Evolutionary conservation across 208 protist species (phyloP).

Genomic region (Leishmania guyanensis): DNA sequence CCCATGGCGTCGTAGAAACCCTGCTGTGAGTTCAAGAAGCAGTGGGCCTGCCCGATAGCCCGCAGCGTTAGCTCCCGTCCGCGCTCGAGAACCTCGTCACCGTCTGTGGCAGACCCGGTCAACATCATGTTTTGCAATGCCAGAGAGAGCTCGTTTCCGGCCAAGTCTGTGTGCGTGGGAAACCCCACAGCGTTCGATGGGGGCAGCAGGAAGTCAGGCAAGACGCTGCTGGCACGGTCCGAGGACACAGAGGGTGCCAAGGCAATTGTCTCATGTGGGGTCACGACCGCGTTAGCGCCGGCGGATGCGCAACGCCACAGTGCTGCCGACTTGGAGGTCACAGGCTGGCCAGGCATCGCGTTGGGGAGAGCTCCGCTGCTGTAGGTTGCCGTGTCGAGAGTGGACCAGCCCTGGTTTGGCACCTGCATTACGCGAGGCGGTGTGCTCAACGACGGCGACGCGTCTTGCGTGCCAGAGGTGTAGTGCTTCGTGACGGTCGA

Average conservation of each 20-base stretch:
- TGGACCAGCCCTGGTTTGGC: slow-evolving; percentile 7
- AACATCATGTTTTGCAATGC: slow-evolving; percentile 27
- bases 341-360: background rate
- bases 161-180: slow-evolving; percentile 18
- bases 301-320: background rate
- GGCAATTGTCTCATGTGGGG: slow-evolving; percentile 1
- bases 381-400: background rate
- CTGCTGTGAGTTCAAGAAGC: slow-evolving; percentile 34
- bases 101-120: slow-evolving; percentile 20
- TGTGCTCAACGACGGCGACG: slow-evolving; percentile 5
- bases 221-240: background rate
- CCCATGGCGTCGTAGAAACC: slow-evolving; percentile 54
- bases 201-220: slow-evolving; percentile 12
- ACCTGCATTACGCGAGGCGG: slow-evolving; percentile 1
- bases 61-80: slow-evolving; percentile 25
- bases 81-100: slow-evolving; percentile 33
- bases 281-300: background rate
- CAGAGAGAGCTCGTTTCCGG: slow-evolving; percentile 24
- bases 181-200: slow-evolving; percentile 12
- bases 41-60: slow-evolving; percentile 27
- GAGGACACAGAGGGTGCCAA: background rate
- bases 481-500: background rate
- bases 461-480: background rate
- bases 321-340: background rate
- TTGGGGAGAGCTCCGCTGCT: background rate